These are phyloP conservation scores for Yamadazyma sp. DNA, from an alignment of 805 yeast species.

Conservation along the genomic window DNA sequence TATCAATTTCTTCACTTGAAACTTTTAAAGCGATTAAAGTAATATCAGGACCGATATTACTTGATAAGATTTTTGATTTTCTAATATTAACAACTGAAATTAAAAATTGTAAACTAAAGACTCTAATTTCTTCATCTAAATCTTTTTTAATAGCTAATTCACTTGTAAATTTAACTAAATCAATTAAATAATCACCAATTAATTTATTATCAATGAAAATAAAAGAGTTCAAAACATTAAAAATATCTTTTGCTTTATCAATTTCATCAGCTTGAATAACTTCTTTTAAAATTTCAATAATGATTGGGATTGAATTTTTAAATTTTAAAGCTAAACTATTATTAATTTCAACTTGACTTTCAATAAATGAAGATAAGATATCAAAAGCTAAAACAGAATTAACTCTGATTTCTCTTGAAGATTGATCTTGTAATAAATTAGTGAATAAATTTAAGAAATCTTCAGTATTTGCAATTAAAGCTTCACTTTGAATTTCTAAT, in stretches of 20 bases:
- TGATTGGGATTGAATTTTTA: constrained; percentile 66
- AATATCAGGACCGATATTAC: constrained; percentile 80
- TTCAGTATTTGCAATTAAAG: constrained; percentile 53
- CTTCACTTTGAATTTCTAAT: constrained; percentile 66
- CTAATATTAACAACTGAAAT: constrained; percentile 76
- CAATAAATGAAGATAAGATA: constrained; percentile 62
- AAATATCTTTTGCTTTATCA: constrained; percentile 68
- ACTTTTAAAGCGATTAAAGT: constrained; percentile 71
- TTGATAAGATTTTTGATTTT: constrained; percentile 73
- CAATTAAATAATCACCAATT: constrained; percentile 70
- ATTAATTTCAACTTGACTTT: constrained; percentile 51
- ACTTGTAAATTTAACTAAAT: constrained; percentile 67
- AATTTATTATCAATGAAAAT: constrained; percentile 72
- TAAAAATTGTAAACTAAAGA: constrained; percentile 79
- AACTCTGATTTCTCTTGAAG: constrained; percentile 71
- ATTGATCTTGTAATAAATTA: constrained; percentile 58
- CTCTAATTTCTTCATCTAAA: constrained; percentile 78
- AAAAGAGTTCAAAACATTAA: constrained; percentile 81
- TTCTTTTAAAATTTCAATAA: constrained; percentile 78
- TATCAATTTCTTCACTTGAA: constrained; percentile 72
- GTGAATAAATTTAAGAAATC: constrained; percentile 73
- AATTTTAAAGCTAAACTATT: constrained; percentile 50
- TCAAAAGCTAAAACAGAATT: constrained; percentile 81
- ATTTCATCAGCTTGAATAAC: constrained; percentile 69
- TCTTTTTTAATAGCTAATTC: constrained; percentile 66